A percentile compares a stretch with the other conserved stretches of the same genome.
These are phyloP conservation scores for Lepidium africanum DNA, from an alignment of 345 rosid species.

Conservation along the genomic window DNA sequence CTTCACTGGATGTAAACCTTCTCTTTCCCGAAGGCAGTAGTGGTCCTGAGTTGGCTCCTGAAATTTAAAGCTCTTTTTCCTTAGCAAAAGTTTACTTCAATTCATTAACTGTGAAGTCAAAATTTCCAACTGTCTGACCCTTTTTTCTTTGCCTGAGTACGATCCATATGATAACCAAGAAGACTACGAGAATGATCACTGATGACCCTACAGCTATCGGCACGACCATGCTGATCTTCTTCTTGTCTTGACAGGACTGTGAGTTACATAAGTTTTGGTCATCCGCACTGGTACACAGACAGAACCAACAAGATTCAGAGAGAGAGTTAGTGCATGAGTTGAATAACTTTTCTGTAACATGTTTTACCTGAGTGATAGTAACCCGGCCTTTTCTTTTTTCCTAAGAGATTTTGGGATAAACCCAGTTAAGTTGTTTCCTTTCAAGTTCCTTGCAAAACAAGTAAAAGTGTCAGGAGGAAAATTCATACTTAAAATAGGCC, in stretches of 20 bases:
- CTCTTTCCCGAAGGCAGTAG: conserved; percentile 18
- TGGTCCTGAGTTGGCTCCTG: conserved; percentile 4
- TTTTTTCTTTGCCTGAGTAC: conserved; percentile 15
- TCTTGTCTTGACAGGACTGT: conserved; percentile 26
- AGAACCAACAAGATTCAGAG: not conserved
- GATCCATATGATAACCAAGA: conserved; percentile 13
- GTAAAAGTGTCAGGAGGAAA: not conserved
- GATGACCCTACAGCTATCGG: conserved; percentile 19
- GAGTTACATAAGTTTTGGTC: conserved; percentile 26
- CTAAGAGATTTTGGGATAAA: conserved; percentile 31
- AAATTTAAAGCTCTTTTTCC: not conserved
- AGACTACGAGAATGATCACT: conserved; percentile 11
- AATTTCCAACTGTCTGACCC: not conserved
- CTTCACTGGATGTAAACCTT: conserved; percentile 19
- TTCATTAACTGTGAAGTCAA: not conserved
- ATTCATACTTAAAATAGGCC: not conserved
- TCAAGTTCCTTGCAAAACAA: conserved; percentile 28
- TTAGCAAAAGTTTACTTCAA: not conserved
- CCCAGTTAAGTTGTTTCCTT: conserved; percentile 39
- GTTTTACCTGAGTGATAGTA: conserved; percentile 33
- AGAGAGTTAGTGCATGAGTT: not conserved
- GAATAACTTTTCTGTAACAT: not conserved
- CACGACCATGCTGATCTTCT: conserved; percentile 19
- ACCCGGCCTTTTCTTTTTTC: conserved; percentile 23
- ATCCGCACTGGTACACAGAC: conserved; percentile 23